Percentiles rank a stretch among this genome's conserved stretches.
Evolutionary conservation across 2,329 filamentous ascomycete species (phyloP).

Genomic region (Aspergillus nomiae): DNA sequence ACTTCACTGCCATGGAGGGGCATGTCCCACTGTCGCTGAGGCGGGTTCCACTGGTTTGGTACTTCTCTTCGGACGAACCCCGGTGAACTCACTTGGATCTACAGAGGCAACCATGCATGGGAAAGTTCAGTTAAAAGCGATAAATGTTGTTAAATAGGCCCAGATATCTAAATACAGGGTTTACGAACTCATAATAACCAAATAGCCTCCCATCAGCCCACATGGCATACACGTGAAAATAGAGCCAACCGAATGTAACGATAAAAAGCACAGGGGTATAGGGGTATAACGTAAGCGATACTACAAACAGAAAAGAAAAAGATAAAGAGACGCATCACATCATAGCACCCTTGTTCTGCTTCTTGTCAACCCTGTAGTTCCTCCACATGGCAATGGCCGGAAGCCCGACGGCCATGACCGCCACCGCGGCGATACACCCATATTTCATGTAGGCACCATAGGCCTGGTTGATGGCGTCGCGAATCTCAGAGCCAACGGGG

Average conservation of each 20-base stretch:
- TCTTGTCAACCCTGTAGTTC: conserved; percentile 30
- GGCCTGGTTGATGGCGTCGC: conserved; percentile 33
- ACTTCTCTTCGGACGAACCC: neutral
- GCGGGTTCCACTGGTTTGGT: neutral
- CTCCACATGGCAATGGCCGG: conserved; percentile 31
- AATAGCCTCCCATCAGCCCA: neutral
- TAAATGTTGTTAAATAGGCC: neutral
- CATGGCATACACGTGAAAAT: neutral
- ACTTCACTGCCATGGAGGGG: neutral
- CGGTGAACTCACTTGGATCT: neutral
- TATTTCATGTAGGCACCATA: conserved; percentile 35
- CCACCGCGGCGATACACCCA: conserved; percentile 28
- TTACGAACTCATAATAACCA: too few species aligned
- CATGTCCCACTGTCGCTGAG: neutral
- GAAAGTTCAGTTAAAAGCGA: neutral
- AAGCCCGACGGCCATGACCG: conserved; percentile 26
- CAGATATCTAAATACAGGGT: neutral
- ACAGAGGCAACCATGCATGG: too few species aligned
- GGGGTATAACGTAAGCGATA: neutral
- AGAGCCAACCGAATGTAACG: accelerated
- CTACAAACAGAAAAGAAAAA: neutral
- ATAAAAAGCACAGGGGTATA: neutral
- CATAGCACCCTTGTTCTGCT: conserved; percentile 32
- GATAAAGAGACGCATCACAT: neutral
- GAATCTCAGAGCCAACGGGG: conserved; percentile 26